phyloP scores from a whole-genome alignment of 2,329 filamentous ascomycete genomes.

The Penicillium vulpinum region DNA sequence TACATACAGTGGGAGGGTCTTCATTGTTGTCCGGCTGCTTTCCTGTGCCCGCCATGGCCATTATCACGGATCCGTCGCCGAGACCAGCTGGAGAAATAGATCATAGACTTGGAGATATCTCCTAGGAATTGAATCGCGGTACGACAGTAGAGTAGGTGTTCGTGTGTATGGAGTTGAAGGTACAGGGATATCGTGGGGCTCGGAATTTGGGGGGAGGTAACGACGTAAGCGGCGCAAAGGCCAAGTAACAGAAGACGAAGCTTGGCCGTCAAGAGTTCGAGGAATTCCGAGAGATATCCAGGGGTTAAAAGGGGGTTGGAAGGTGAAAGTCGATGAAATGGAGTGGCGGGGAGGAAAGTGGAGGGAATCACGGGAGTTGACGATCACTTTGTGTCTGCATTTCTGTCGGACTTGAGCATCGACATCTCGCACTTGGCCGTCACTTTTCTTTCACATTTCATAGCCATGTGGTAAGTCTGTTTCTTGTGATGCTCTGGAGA shows the following conservation, averaged over 20 bases:
- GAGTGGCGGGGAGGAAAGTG: conserved; percentile 28
- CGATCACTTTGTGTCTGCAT: conserved; percentile 24
- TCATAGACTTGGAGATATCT: conserved; percentile 31
- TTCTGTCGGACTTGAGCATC: conserved; percentile 3
- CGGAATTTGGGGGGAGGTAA: background rate
- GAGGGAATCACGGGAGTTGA: conserved; percentile 28
- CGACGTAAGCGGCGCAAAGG: conserved; percentile 13
- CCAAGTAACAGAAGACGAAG: conserved; percentile 6
- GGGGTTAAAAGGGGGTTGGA: conserved; percentile 7
- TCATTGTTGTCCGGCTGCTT: conserved; percentile 37
- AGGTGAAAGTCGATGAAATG: conserved; percentile 17
- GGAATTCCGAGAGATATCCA: background rate
- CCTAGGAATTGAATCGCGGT: background rate
- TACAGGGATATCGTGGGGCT: conserved; percentile 14
- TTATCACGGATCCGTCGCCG: conserved; percentile 27
- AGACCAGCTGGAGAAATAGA: conserved; percentile 19
- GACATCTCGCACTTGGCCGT: conserved; percentile 1
- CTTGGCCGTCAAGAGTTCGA: conserved; percentile 1
- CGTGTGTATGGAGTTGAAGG: conserved; percentile 6
- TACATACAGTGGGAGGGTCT: conserved; percentile 40
- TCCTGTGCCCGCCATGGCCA: conserved; percentile 39
- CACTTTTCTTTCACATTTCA: background rate
- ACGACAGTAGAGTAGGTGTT: conserved; percentile 6
- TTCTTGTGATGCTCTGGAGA: background rate
- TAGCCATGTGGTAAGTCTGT: conserved; percentile 31